Percentiles rank a stretch among this genome's conserved stretches.
phyloP scores from a whole-genome alignment of 2,329 filamentous ascomycete genomes.

The Penicillium vulpinum region DNA sequence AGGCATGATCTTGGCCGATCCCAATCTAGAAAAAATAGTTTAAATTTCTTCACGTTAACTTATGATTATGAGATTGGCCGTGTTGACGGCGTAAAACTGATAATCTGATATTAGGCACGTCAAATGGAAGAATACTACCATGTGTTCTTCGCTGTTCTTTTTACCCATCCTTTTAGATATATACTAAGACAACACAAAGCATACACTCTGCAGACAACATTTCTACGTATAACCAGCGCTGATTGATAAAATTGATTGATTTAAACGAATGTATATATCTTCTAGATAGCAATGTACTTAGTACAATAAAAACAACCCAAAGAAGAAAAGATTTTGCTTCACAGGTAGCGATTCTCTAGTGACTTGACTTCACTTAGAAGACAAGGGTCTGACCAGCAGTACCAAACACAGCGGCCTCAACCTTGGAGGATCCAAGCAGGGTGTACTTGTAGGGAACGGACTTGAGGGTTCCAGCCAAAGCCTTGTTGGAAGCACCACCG shows the following conservation, averaged over 20 bases:
- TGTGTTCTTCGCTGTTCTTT: too few species aligned
- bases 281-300: background rate
- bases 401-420: slow-evolving; percentile 47
- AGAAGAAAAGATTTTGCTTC: background rate
- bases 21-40: background rate
- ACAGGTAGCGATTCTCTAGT: background rate
- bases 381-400: slow-evolving; percentile 37
- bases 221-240: too few species aligned
- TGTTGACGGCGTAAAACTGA: too few species aligned
- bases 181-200: too few species aligned
- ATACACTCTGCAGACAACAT: too few species aligned
- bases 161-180: too few species aligned
- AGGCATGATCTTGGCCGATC: background rate
- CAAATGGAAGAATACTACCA: too few species aligned
- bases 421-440: slow-evolving; percentile 51
- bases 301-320: too few species aligned
- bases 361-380: slow-evolving; percentile 23
- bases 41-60: background rate
- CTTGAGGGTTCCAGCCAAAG: slow-evolving; percentile 53
- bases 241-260: too few species aligned
- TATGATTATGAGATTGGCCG: too few species aligned
- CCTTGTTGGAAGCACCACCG: slow-evolving; percentile 50
- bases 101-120: too few species aligned
- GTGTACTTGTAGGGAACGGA: slow-evolving; percentile 57
- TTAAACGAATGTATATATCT: background rate